A percentile compares a stretch with the other conserved stretches of the same genome.
Evolutionary conservation across 441 rosid species (phyloP).

Genomic region (Capsella rubella): DNA sequence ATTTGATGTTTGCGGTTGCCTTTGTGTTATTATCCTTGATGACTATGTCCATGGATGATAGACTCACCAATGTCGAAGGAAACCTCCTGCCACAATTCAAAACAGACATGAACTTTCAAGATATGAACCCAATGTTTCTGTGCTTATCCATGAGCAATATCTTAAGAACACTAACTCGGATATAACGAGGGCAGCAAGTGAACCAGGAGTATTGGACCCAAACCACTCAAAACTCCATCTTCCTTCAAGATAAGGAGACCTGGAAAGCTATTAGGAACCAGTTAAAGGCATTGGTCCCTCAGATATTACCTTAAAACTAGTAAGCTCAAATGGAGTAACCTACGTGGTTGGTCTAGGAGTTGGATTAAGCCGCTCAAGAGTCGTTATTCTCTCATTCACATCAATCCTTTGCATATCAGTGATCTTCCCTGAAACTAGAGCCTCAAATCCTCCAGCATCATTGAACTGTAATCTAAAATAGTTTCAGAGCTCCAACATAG

Average conservation of each 20-base stretch:
- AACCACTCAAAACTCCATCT: slow-evolving; percentile 97
- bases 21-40: slow-evolving; percentile 73
- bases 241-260: slow-evolving; percentile 92
- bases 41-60: slow-evolving; percentile 70
- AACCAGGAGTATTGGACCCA: slow-evolving; percentile 76
- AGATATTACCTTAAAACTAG: neutral
- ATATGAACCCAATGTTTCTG: neutral
- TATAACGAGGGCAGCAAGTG: slow-evolving; percentile 65
- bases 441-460: slow-evolving; percentile 84
- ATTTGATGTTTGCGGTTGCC: slow-evolving; percentile 62
- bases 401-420: slow-evolving; percentile 77
- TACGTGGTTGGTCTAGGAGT: slow-evolving; percentile 94
- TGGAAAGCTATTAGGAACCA: slow-evolving; percentile 61
- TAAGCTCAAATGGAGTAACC: slow-evolving; percentile 42
- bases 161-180: slow-evolving; percentile 61
- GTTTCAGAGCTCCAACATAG: slow-evolving; percentile 12
- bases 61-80: slow-evolving; percentile 71
- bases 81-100: slow-evolving; percentile 64
- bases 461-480: slow-evolving; percentile 52
- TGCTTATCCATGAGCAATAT: neutral
- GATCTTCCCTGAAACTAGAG: slow-evolving; percentile 71
- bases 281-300: slow-evolving; percentile 38
- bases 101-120: neutral
- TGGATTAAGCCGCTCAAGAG: slow-evolving; percentile 89
- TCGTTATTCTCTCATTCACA: slow-evolving; percentile 82